Conservation (phyloP, 2,329 filamentous ascomycete genomes). For the Daldinia sp. region DNA sequence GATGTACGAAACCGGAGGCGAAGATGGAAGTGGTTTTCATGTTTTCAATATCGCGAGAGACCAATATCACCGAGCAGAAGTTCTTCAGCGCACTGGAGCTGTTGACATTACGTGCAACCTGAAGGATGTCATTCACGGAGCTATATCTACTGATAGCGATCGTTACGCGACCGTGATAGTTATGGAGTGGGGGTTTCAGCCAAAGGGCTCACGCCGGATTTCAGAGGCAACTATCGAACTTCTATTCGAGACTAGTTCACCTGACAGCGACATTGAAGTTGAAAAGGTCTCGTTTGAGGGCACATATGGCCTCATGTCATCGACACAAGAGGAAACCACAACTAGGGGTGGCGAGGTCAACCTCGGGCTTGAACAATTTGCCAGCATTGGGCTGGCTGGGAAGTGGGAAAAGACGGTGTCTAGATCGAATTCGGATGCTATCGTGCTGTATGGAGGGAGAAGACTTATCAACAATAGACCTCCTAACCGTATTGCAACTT, state of each 20-base stretch:
- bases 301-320: constrained; percentile 4
- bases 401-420: not conserved
- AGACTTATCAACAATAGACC: constrained; percentile 6
- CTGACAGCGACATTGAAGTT: not conserved
- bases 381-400: not conserved
- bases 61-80: constrained; percentile 10
- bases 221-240: constrained; percentile 7
- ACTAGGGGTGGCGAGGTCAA: not conserved
- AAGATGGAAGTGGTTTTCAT: constrained; percentile 8
- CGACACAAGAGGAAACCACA: not conserved
- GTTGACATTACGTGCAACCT: constrained; percentile 6
- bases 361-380: not conserved
- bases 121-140: not conserved
- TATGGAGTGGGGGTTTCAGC: constrained; percentile 6
- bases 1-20: not conserved
- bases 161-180: constrained; percentile 3
- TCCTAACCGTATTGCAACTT: not conserved
- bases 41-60: constrained; percentile 5
- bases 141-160: constrained; percentile 1
- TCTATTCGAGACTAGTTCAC: not conserved
- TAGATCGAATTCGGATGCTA: not conserved
- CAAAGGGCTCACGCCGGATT: not conserved
- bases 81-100: constrained; percentile 5
- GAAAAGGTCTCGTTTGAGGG: constrained; percentile 4
- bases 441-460: not conserved